These are phyloP conservation scores for Ceratocystis lukuohia DNA, from an alignment of 2,329 filamentous ascomycete genomes.

Conservation along the genomic window DNA sequence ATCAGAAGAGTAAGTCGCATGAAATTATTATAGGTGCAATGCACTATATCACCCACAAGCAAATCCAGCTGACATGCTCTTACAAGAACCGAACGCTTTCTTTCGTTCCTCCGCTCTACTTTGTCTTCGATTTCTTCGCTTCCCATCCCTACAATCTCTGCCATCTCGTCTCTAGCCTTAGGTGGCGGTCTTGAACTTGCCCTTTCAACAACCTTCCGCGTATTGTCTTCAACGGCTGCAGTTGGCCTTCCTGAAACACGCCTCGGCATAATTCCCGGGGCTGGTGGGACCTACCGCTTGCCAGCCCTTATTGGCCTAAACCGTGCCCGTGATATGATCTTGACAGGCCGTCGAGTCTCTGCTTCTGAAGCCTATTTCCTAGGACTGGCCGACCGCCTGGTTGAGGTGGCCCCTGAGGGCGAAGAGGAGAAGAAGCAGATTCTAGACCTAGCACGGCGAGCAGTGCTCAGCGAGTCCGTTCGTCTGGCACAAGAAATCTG, in stretches of 20 bases:
- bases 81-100: conserved; percentile 62
- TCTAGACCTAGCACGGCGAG: conserved; percentile 46
- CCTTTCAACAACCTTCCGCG: conserved; percentile 75
- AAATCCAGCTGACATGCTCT: neutral
- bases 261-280: conserved; percentile 86
- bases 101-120: conserved; percentile 60
- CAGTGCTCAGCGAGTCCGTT: conserved; percentile 62
- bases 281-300: conserved; percentile 81
- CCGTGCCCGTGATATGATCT: conserved; percentile 76
- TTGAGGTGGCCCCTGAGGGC: conserved; percentile 50
- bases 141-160: conserved; percentile 79
- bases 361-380: conserved; percentile 83
- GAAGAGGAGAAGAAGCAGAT: conserved; percentile 30
- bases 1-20: conserved; percentile 53
- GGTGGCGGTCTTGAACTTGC: conserved; percentile 91
- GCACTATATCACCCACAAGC: neutral
- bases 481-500: conserved; percentile 73
- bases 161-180: conserved; percentile 72
- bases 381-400: conserved; percentile 77
- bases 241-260: conserved; percentile 85
- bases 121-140: conserved; percentile 60
- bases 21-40: neutral
- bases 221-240: conserved; percentile 64
- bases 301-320: conserved; percentile 65
- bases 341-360: conserved; percentile 75